Evolutionary conservation across 1,284 basidiomycete genomes (phyloP), one percentile per base, ranked within the genome.

Genomic region (Sporisorium graminicola): DNA sequence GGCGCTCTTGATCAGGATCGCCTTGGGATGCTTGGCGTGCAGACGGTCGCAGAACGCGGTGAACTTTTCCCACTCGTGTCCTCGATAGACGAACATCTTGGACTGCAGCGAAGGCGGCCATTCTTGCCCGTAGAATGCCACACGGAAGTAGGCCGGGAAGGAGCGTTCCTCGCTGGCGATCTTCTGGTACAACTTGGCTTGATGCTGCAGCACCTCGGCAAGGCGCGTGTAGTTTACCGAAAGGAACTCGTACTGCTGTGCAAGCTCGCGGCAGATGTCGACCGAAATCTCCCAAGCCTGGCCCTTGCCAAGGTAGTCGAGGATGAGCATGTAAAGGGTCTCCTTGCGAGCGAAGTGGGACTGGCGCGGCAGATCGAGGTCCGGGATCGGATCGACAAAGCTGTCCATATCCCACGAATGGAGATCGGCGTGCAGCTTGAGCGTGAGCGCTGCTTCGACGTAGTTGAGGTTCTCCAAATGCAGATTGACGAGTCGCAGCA

Each of bases 211-310:
- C 50, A 85, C 79, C 42, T 85, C 82, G 18, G 82, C 74, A 7
- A 86, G 69, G n/a, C 81, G 75, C 12, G 61, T 54, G 53, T 97
- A 95, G 69, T 83, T 79, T 42, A 81, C 77, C 13, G 81, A 79
- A 16, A 74, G 58, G 51, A 68, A 79, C 56, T 82, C 81, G 63
- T 83, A 83, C 66, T 83, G 80, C 33, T 77, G 77, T 14, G 78
- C 80, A 2, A 83, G 68, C 59, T 96, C 95, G 86, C 93, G 93
- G 87, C 94, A 97, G 60, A 98, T 92, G 69, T 94, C 93, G 57
- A 97, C 91, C 2, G 94, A 95, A 60, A 90, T 92, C 86, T 99
- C 96, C 90, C 94, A 98, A 5, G 96, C 95, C 82, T 96, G 94
- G 2, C 95, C 96, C 86, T 94, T 94, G 58, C 93, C 70, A 20